Conservation (phyloP, 257 asterid species). For the Datura wrightii region DNA sequence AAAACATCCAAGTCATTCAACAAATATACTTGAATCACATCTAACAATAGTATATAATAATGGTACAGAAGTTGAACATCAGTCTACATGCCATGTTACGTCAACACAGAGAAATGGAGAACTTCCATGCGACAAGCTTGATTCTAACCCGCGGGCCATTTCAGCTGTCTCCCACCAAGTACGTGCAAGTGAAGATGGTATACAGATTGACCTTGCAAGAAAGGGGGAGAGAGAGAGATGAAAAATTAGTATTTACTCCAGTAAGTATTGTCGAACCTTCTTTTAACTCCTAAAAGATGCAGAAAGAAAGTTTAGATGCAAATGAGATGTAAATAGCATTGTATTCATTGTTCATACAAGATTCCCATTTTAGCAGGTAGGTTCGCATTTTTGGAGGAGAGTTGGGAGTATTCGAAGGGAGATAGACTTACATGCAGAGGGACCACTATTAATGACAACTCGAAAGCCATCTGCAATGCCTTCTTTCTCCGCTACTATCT, state of each 20-base stretch:
- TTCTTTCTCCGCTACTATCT: constrained; percentile 90
- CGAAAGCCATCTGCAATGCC: constrained; percentile 91
- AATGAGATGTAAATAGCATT: neutral
- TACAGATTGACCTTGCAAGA: constrained; percentile 83
- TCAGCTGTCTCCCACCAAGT: constrained; percentile 94
- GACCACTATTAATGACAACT: constrained; percentile 85
- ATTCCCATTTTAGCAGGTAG: neutral
- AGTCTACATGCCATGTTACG: neutral
- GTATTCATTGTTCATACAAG: neutral
- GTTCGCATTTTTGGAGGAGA: neutral
- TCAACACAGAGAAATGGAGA: neutral
- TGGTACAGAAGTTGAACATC: constrained; percentile 14
- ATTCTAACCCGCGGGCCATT: constrained; percentile 94
- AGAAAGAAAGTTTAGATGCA: neutral
- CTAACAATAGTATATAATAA: neutral
- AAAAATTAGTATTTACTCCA: neutral
- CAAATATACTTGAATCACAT: constrained; percentile 12
- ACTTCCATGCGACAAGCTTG: constrained; percentile 19
- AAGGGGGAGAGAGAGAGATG: constrained; percentile 1
- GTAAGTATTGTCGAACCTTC: neutral
- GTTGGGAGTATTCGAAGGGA: neutral
- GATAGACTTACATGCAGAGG: constrained; percentile 71
- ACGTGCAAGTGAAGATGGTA: constrained; percentile 98
- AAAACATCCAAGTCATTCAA: neutral
- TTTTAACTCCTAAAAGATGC: neutral